Evolutionary conservation across 1,284 basidiomycete species (phyloP).

Genomic region (Boletellus deceptivus): DNA sequence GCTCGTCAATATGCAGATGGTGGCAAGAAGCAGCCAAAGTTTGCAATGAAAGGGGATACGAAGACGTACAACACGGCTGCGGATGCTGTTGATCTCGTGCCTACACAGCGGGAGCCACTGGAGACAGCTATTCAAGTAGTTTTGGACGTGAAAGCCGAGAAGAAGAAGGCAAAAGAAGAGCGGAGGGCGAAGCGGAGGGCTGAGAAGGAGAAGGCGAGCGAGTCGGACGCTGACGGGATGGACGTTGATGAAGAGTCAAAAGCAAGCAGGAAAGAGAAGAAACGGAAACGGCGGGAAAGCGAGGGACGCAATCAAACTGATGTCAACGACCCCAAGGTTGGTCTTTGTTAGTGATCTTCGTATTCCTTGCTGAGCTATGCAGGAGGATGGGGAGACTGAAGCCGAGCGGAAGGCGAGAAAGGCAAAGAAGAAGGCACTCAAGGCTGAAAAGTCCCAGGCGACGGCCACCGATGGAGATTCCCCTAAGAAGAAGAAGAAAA

Average conservation of each 20-base stretch:
- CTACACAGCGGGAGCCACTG: constrained; percentile 79
- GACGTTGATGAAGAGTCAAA: constrained; percentile 47
- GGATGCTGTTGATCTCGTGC: constrained; percentile 75
- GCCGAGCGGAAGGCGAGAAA: constrained; percentile 74
- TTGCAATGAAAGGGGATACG: constrained; percentile 74
- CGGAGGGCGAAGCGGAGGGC: constrained; percentile 62
- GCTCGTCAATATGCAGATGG: constrained; percentile 61
- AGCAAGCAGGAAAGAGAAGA: constrained; percentile 61
- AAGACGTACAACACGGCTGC: constrained; percentile 82
- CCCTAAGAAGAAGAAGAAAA: constrained; percentile 77
- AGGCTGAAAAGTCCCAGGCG: constrained; percentile 65
- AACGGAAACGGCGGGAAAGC: constrained; percentile 70
- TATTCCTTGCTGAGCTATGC: constrained; percentile 7
- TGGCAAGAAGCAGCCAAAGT: constrained; percentile 71
- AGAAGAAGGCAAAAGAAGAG: constrained; percentile 77
- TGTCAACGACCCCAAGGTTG: constrained; percentile 42
- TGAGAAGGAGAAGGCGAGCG: constrained; percentile 55
- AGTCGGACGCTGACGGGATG: constrained; percentile 42
- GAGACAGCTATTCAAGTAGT: constrained; percentile 65
- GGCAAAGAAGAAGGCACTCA: constrained; percentile 67
- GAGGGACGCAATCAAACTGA: constrained; percentile 39
- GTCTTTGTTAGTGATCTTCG: constrained; percentile 16
- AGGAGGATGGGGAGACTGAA: constrained; percentile 59
- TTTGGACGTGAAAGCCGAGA: constrained; percentile 76
- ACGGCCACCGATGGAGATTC: constrained; percentile 47